Evolutionary conservation across 2,329 filamentous ascomycete species (phyloP), one percentile per base, ranked within the genome.

Genomic region (Decorospora gaudefroyi): DNA sequence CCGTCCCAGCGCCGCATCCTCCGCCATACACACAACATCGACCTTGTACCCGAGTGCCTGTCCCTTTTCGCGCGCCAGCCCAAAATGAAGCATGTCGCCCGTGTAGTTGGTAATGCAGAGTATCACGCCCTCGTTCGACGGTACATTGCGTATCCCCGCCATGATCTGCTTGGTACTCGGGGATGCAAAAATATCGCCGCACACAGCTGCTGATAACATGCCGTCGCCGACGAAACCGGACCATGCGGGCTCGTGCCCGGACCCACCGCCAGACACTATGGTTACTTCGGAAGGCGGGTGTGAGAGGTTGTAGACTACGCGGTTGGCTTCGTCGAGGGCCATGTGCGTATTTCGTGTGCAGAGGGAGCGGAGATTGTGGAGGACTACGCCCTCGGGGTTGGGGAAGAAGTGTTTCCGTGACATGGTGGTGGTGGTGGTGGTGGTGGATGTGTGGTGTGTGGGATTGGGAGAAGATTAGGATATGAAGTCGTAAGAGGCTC

Each of bases 401-500:
- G 74, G 70, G 49, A 80, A 80, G 65, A 79, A 80, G 59, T 80
- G 77, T 64, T 79, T 80, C 17, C 74, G 71, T 22, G 76, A 78
- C 77, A 80, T 80, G 30, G 25, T 68, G 9, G n/a, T 3, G 9
- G 0, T n/a, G 15, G n/a, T n/a, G n/a, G n/a, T n/a, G n/a, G n/a
- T n/a, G n/a, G n/a, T n/a, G n/a, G n/a, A n/a, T 4, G 25, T 15
- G 4, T 19, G 5, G 30, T 9, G n/a, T n/a, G n/a, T n/a, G n/a
- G n/a, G n/a, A n/a, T n/a, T n/a, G n/a, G n/a, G n/a, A n/a, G n/a
- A n/a, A n/a, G n/a, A n/a, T n/a, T n/a, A n/a, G n/a, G n/a, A n/a
- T n/a, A n/a, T n/a, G n/a, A n/a, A n/a, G n/a, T n/a, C n/a, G n/a
- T n/a, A n/a, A n/a, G n/a, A n/a, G n/a, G n/a, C n/a, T n/a, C n/a